Conservation (phyloP, 179 eudicot species). For the Corrigiola litoralis region DNA sequence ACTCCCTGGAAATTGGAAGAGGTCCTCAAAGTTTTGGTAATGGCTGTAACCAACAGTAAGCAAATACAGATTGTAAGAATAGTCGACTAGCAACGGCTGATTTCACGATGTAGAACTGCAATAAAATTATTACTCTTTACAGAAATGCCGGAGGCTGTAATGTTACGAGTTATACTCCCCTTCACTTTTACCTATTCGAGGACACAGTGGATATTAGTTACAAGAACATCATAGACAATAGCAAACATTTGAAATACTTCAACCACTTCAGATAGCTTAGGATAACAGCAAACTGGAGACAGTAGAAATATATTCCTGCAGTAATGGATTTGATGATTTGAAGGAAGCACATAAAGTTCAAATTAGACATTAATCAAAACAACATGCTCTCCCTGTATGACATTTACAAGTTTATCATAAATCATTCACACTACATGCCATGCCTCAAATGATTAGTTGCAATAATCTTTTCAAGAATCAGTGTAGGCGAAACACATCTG, state of each 20-base stretch:
- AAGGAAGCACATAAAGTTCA: background rate
- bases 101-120: conserved; percentile 7
- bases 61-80: background rate
- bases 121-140: conserved; percentile 18
- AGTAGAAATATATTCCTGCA: background rate
- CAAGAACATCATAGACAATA: background rate
- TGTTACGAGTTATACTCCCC: conserved; percentile 8
- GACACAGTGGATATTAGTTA: background rate
- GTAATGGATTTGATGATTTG: background rate
- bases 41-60: conserved; percentile 24
- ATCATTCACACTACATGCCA: too few relatives aligned
- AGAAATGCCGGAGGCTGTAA: conserved; percentile 6
- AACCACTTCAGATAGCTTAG: background rate
- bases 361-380: background rate
- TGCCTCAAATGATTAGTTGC: background rate
- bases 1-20: conserved; percentile 35
- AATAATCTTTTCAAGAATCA: background rate
- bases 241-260: background rate
- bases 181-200: conserved; percentile 23
- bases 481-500: too few relatives aligned
- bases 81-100: conserved; percentile 1
- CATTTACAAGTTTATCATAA: background rate
- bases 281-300: background rate
- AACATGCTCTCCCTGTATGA: background rate
- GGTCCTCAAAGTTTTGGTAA: conserved; percentile 33